Percentiles rank a stretch among this genome's conserved stretches.
phyloP scores from a whole-genome alignment of 257 asterid genomes.

The Gentiana dahurica region DNA sequence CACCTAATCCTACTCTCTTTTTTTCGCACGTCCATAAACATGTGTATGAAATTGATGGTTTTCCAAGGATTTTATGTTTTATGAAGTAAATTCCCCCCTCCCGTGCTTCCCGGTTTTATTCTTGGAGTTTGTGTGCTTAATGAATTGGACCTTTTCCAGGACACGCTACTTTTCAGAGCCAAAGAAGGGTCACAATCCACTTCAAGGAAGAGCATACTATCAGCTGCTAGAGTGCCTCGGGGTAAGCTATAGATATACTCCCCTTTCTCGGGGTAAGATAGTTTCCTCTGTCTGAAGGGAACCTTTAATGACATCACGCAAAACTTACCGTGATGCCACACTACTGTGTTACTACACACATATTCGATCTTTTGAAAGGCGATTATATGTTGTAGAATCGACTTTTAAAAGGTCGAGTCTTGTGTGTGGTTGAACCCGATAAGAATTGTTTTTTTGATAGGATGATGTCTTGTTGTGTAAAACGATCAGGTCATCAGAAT shows the following conservation, averaged over 20 bases:
- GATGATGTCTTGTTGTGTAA: not conserved
- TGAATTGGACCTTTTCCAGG: constrained; percentile 10
- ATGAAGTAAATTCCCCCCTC: not conserved
- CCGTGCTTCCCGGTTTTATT: not conserved
- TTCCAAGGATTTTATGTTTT: not conserved
- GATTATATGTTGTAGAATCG: too few relatives aligned
- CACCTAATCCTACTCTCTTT: not conserved
- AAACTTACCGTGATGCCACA: too few relatives aligned
- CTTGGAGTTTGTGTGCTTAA: too few relatives aligned
- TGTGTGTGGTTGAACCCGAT: too few relatives aligned
- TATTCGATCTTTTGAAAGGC: too few relatives aligned
- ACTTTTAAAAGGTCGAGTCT: too few relatives aligned
- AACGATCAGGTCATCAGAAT: constrained; percentile 77
- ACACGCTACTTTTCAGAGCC: constrained; percentile 89
- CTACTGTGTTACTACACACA: too few relatives aligned
- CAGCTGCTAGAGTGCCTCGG: constrained; percentile 99
- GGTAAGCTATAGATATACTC: constrained; percentile 30
- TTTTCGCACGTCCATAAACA: too few relatives aligned
- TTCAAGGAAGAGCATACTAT: constrained; percentile 98
- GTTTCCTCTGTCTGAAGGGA: too few relatives aligned
- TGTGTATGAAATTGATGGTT: too few relatives aligned
- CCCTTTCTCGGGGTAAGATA: not conserved
- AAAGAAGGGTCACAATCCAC: constrained; percentile 98
- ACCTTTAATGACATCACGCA: constrained; percentile 6
- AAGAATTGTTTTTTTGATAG: too few relatives aligned